phyloP scores from a whole-genome alignment of 139 green algal genomes.

The Trebouxia sp. region DNA sequence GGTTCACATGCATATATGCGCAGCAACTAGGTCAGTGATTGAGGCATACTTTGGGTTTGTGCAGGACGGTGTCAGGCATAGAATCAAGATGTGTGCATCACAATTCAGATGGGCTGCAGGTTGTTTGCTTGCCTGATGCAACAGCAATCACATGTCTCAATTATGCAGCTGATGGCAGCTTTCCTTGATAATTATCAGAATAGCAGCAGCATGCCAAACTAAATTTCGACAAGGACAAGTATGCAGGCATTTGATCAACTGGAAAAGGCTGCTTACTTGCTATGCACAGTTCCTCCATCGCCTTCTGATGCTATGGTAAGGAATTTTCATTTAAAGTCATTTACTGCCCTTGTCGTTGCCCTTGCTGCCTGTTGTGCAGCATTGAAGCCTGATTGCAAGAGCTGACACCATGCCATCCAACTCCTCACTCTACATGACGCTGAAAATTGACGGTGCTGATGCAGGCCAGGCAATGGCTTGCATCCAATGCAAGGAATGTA shows the following conservation, averaged over 20 bases:
- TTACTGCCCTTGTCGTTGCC: not conserved
- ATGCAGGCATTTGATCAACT: constrained; percentile 4
- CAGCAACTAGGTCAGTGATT: not conserved
- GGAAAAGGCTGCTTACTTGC: constrained; percentile 38
- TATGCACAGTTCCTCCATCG: constrained; percentile 48
- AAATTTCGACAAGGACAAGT: not conserved
- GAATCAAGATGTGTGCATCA: not conserved
- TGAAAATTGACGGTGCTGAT: not conserved
- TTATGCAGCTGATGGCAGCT: not conserved
- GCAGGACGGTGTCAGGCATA: constrained; percentile 46
- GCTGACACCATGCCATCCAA: too few species aligned
- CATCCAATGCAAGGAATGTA: not conserved
- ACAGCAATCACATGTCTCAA: not conserved
- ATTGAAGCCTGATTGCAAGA: not conserved
- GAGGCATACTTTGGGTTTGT: constrained; percentile 19
- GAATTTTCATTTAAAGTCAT: not conserved
- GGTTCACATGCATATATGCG: not conserved
- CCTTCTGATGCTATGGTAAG: not conserved
- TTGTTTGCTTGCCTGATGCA: not conserved
- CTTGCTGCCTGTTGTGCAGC: not conserved
- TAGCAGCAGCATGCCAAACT: too few species aligned
- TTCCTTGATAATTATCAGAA: too few species aligned
- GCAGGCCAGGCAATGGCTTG: not conserved
- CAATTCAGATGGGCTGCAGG: not conserved
- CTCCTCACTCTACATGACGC: too few species aligned